These are phyloP conservation scores for Pseudocercospora crystallina DNA, from an alignment of 2,329 filamentous ascomycete species.

Conservation along the genomic window DNA sequence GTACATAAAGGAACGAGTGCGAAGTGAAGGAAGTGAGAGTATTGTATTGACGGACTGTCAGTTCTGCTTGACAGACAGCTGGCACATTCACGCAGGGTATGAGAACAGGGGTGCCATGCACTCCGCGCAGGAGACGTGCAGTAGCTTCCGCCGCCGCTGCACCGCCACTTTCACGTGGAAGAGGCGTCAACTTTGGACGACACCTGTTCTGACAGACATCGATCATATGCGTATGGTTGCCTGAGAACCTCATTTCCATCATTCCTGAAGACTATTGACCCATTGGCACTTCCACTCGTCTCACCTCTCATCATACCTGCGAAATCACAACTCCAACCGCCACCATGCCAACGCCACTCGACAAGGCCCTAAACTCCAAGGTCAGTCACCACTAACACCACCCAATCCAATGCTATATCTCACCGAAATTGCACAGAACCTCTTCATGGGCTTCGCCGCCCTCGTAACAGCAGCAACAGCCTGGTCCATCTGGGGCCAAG, in stretches of 20 bases:
- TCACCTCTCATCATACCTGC: too few species aligned
- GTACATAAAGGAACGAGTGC: too few species aligned
- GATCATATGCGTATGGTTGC: background rate
- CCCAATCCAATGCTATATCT: background rate
- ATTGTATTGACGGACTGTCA: too few species aligned
- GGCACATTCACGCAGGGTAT: too few species aligned
- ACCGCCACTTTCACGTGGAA: constrained; percentile 6
- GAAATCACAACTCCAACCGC: background rate
- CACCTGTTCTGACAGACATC: background rate
- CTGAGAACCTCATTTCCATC: background rate
- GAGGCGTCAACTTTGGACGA: constrained; percentile 2
- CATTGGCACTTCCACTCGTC: too few species aligned
- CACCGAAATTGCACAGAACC: constrained; percentile 26
- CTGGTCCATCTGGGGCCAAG: constrained; percentile 82
- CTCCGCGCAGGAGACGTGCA: too few species aligned
- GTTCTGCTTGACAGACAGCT: too few species aligned
- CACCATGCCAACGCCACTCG: constrained; percentile 52
- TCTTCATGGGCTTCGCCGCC: constrained; percentile 69
- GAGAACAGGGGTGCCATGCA: too few species aligned
- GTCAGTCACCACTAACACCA: constrained; percentile 29
- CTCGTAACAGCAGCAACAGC: constrained; percentile 77
- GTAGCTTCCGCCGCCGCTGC: too few species aligned
- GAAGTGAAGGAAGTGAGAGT: too few species aligned
- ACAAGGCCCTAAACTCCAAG: constrained; percentile 47
- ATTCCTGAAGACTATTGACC: too few species aligned